Percentiles rank a stretch among this genome's conserved stretches.
phyloP scores from a whole-genome alignment of 176 grass and related monocot genomes.

The Triticum timopheevii region DNA sequence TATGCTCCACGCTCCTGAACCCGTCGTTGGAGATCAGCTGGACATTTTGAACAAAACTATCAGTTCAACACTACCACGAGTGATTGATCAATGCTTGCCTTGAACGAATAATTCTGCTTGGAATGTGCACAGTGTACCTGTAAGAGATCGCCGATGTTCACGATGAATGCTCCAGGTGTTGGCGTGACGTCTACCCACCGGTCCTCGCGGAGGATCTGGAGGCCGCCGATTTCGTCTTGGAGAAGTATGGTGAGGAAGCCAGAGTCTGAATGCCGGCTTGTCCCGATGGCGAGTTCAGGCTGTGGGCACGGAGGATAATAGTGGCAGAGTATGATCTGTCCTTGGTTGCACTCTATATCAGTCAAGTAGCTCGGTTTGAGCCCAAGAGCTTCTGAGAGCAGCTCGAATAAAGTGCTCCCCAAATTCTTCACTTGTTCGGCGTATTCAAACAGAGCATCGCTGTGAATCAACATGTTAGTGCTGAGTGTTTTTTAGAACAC shows the following conservation, averaged over 20 bases:
- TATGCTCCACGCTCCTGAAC: slow-evolving; percentile 57
- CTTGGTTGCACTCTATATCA: slow-evolving; percentile 64
- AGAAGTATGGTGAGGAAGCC: no score
- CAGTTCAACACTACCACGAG: no score
- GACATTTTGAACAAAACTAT: not conserved
- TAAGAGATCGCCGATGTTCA: no score
- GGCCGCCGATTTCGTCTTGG: no score
- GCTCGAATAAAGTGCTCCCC: slow-evolving; percentile 45
- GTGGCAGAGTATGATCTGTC: slow-evolving; percentile 48
- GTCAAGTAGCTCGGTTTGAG: slow-evolving; percentile 44
- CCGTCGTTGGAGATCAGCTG: slow-evolving; percentile 62
- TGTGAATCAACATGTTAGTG: not conserved
- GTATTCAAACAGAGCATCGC: slow-evolving; percentile 42
- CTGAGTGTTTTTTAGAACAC: not conserved
- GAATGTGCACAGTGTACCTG: no score
- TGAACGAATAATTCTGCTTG: no score
- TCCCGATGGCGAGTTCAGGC: no score
- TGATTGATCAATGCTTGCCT: no score
- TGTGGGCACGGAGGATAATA: slow-evolving; percentile 68
- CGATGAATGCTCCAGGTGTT: no score
- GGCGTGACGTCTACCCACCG: no score
- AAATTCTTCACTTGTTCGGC: slow-evolving; percentile 46
- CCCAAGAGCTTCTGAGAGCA: slow-evolving; percentile 62
- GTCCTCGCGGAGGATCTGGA: no score
- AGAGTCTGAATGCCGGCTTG: no score